A percentile compares a stretch with the other conserved stretches of the same genome.
These are phyloP conservation scores for apple (Malus domestica) DNA, from an alignment of 306 rosid species.

Conservation along the genomic window ASM211411v1 NC_041800.1:775501-776000, in stretches of 20 bases:
- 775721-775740: background rate
- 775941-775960: constrained; percentile 2
- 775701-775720: constrained; percentile 55
- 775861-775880: constrained; percentile 87
- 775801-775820: constrained; percentile 53
- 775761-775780: background rate
- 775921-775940: background rate
- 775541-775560: background rate
- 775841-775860: constrained; percentile 90
- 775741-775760: background rate
- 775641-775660: constrained; percentile 5
- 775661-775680: constrained; percentile 69
- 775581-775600: background rate
- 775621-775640: background rate
- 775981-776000: background rate
- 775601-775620: background rate
- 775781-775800: background rate
- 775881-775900: constrained; percentile 67
- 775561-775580: background rate
- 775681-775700: constrained; percentile 84
- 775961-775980: background rate
- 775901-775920: background rate
- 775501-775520: background rate
- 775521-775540: background rate
- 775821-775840: constrained; percentile 74